phyloP scores from a whole-genome alignment of 805 yeast genomes.

The Saccharomycopsis guyanensis region DNA sequence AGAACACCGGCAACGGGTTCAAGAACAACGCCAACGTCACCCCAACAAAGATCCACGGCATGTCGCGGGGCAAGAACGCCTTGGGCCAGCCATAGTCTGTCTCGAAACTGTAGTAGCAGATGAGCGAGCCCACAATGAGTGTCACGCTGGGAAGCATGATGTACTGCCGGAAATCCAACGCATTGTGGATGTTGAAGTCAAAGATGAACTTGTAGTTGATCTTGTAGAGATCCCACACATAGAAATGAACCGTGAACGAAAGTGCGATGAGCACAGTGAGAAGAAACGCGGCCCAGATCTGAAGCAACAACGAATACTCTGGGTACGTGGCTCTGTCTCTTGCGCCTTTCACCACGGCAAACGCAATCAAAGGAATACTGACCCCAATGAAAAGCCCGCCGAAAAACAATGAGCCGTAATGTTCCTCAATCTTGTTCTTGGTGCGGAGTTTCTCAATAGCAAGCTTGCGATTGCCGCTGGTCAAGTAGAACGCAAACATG shows the following conservation, averaged over 20 bases:
- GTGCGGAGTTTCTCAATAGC: constrained; percentile 62
- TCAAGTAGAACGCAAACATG: constrained; percentile 56
- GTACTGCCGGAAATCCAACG: constrained; percentile 58
- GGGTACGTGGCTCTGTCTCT: constrained; percentile 31
- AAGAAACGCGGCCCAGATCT: constrained; percentile 91
- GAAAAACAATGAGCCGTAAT: constrained; percentile 37
- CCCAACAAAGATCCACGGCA: constrained; percentile 75
- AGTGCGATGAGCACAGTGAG: constrained; percentile 51
- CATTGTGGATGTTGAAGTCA: constrained; percentile 69
- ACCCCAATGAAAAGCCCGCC: constrained; percentile 68
- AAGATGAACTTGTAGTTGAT: constrained; percentile 89
- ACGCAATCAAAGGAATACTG: constrained; percentile 57
- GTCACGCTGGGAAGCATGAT: constrained; percentile 55
- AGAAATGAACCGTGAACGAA: constrained; percentile 61
- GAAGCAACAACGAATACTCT: constrained; percentile 58
- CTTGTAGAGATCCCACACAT: constrained; percentile 63
- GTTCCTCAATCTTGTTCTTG: constrained; percentile 31
- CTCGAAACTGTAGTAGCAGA: constrained; percentile 70
- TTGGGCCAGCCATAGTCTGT: constrained; percentile 29
- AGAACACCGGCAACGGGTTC: constrained; percentile 54
- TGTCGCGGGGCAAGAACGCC: constrained; percentile 50
- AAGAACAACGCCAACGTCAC: constrained; percentile 39
- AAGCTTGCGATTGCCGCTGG: constrained; percentile 59
- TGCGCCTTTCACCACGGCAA: constrained; percentile 49
- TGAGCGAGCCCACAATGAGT: constrained; percentile 47